phyloP scores from a whole-genome alignment of 2,329 filamentous ascomycete genomes.

The Pseudogymnoascus verrucosus region DNA sequence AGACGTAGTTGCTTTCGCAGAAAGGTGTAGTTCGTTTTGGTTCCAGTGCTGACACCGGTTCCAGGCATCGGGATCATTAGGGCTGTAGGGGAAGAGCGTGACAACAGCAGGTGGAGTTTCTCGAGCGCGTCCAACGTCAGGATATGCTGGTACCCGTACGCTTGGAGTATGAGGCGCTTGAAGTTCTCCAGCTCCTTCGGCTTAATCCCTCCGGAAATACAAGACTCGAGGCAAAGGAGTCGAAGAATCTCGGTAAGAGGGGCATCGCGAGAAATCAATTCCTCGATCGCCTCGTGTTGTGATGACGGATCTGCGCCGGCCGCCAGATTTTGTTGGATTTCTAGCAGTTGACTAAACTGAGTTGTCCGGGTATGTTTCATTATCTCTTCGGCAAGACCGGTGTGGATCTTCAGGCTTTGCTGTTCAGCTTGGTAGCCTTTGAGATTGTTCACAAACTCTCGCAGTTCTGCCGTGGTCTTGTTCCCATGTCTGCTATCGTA shows the following conservation, averaged over 20 bases:
- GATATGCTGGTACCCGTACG: slow-evolving; percentile 91
- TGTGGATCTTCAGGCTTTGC: slow-evolving; percentile 85
- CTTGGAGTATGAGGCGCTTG: slow-evolving; percentile 78
- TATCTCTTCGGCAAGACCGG: slow-evolving; percentile 86
- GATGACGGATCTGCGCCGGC: slow-evolving; percentile 82
- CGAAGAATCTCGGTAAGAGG: slow-evolving; percentile 76
- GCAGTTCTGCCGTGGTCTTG: slow-evolving; percentile 83
- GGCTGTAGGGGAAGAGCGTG: slow-evolving; percentile 68
- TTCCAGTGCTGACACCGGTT: slow-evolving; percentile 44
- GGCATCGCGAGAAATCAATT: slow-evolving; percentile 83
- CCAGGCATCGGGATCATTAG: slow-evolving; percentile 71
- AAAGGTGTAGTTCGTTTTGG: slow-evolving; percentile 83
- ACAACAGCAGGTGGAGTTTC: slow-evolving; percentile 77
- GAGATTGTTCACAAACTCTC: slow-evolving; percentile 90
- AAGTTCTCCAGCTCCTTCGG: slow-evolving; percentile 84
- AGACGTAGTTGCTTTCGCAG: slow-evolving; percentile 79
- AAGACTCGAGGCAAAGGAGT: slow-evolving; percentile 84
- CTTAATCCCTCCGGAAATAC: slow-evolving; percentile 79
- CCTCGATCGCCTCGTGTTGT: slow-evolving; percentile 85
- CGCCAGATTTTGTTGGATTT: slow-evolving; percentile 92
- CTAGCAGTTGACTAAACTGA: slow-evolving; percentile 76
- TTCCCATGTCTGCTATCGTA: slow-evolving; percentile 82
- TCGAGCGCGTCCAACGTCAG: slow-evolving; percentile 83
- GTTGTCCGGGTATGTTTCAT: slow-evolving; percentile 88
- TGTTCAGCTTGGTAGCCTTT: slow-evolving; percentile 91